Conservation (phyloP, 495 filamentous ascomycete genomes). For the Talaromyces thailandensis region DNA sequence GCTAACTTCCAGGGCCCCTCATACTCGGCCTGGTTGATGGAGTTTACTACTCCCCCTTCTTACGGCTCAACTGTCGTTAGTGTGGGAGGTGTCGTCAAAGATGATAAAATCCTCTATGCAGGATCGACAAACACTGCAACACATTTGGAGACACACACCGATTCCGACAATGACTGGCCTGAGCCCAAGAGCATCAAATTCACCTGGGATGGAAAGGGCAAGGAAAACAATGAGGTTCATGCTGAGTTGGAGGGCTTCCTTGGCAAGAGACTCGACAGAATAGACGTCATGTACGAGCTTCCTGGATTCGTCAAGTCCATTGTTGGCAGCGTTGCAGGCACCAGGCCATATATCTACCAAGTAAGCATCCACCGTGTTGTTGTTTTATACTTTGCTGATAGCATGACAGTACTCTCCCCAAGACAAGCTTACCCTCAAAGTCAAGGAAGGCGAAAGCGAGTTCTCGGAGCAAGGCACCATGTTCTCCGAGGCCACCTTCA, state of each 20-base stretch:
- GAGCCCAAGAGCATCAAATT: constrained; percentile 70
- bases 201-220: constrained; percentile 68
- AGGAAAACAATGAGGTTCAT: constrained; percentile 61
- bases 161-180: constrained; percentile 79
- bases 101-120: constrained; percentile 70
- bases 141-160: constrained; percentile 59
- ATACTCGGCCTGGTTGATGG: constrained; percentile 87
- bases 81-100: constrained; percentile 72
- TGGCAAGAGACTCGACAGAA: constrained; percentile 65
- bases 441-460: constrained; percentile 75
- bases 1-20: constrained; percentile 80
- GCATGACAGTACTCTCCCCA: constrained; percentile 52
- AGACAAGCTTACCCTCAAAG: constrained; percentile 57
- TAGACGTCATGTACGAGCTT: constrained; percentile 95
- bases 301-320: constrained; percentile 92
- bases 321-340: constrained; percentile 76
- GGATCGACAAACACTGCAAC: constrained; percentile 50
- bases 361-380: constrained; percentile 31
- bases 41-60: constrained; percentile 89
- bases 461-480: constrained; percentile 64
- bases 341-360: constrained; percentile 96
- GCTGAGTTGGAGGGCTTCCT: constrained; percentile 62
- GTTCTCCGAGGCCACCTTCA: constrained; percentile 88
- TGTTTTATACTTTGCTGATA: not conserved
- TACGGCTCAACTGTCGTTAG: constrained; percentile 85